These are phyloP conservation scores for Calonectria hawksworthii DNA, from an alignment of 2,329 filamentous ascomycete genomes.

Conservation along the genomic window DNA sequence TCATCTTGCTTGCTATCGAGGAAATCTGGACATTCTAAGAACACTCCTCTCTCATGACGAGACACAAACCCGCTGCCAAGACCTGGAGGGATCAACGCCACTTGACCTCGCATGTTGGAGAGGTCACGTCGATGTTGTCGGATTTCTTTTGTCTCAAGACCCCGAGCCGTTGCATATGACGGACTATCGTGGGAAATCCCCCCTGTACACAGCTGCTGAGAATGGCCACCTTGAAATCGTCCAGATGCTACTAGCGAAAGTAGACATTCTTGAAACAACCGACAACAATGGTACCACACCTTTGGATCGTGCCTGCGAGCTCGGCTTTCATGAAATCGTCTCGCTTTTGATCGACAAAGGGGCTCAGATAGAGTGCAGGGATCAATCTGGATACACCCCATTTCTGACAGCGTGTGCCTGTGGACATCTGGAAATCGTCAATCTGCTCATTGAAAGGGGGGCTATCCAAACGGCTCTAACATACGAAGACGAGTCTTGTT, in stretches of 20 bases:
- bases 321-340: neutral
- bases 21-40: neutral
- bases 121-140: neutral
- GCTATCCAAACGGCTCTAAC: neutral
- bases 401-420: neutral
- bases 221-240: neutral
- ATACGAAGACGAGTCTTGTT: neutral
- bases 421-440: neutral
- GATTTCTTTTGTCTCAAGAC: neutral
- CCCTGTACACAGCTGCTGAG: neutral
- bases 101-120: neutral
- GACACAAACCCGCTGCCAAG: neutral
- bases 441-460: neutral
- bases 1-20: neutral
- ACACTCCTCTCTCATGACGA: neutral
- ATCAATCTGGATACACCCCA: neutral
- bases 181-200: neutral
- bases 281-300: neutral
- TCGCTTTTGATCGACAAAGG: neutral
- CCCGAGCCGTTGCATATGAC: neutral
- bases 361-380: neutral
- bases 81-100: neutral
- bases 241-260: neutral
- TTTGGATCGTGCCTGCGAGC: neutral
- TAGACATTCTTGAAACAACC: neutral